Conservation (phyloP, 2,329 filamentous ascomycete genomes). For the Stagonosporopsis chrysanthemi region DNA sequence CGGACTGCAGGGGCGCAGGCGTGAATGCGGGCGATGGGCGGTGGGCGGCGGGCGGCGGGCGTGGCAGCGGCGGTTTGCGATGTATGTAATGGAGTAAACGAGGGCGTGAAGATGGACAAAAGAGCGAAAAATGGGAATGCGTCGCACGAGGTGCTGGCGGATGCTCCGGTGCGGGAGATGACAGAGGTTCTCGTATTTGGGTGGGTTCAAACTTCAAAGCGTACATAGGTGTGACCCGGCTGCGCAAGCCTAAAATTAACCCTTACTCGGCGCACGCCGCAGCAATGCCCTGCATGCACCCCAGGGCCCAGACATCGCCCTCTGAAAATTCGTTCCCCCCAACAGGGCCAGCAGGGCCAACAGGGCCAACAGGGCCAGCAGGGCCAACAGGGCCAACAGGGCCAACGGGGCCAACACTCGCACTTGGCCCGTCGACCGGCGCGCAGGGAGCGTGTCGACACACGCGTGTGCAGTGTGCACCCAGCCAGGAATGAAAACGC, state of each 20-base stretch:
- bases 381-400: no score
- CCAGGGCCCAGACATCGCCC: neutral
- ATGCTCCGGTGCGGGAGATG: conserved; percentile 19
- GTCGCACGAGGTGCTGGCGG: conserved; percentile 19
- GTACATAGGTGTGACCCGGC: conserved; percentile 6
- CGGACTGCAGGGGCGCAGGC: neutral
- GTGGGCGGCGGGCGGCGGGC: conserved; percentile 3
- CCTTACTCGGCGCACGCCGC: no score
- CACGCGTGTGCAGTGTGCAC: no score
- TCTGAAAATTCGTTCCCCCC: conserved; percentile 8
- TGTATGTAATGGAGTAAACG: conserved; percentile 15
- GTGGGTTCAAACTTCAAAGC: conserved; percentile 7
- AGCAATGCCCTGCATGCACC: neutral
- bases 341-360: conserved; percentile 1
- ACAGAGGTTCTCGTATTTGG: conserved; percentile 8
- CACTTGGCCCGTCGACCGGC: no score
- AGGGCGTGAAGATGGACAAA: conserved; percentile 21
- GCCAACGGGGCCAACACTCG: no score
- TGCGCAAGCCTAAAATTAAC: neutral
- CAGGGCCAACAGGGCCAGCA: no score
- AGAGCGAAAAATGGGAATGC: conserved; percentile 4
- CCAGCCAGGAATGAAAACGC: conserved; percentile 4
- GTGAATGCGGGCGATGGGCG: neutral
- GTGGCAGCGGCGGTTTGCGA: conserved; percentile 16
- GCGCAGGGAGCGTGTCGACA: no score